Evolutionary conservation across 2,329 filamentous ascomycete genomes (phyloP).

Genomic region (Davidsoniella australis): DNA sequence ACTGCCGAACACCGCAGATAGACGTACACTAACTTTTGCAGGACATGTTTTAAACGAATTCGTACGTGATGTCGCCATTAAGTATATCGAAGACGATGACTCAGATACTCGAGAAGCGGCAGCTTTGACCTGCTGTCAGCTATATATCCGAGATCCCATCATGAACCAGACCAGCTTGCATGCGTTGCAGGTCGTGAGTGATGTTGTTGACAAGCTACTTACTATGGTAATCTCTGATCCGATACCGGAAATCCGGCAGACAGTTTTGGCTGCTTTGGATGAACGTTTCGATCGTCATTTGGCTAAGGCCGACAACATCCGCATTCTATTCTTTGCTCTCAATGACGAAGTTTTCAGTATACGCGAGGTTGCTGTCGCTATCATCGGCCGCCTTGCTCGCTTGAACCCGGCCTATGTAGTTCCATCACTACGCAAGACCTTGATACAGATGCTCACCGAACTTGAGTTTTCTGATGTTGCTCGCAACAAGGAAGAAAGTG

Average conservation of each 20-base stretch:
- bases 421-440: constrained; percentile 79
- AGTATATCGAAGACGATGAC: constrained; percentile 94
- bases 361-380: constrained; percentile 84
- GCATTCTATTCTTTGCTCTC: constrained; percentile 83
- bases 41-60: constrained; percentile 95
- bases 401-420: constrained; percentile 97
- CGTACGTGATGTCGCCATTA: constrained; percentile 91
- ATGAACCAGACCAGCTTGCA: constrained; percentile 96
- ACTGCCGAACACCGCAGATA: not conserved
- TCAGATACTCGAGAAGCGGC: constrained; percentile 85
- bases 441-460: constrained; percentile 91
- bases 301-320: constrained; percentile 94
- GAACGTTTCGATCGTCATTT: constrained; percentile 89
- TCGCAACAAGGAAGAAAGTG: constrained; percentile 90
- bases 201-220: constrained; percentile 91
- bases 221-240: constrained; percentile 89
- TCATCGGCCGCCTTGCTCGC: constrained; percentile 80
- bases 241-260: constrained; percentile 73
- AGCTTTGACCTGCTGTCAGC: constrained; percentile 89
- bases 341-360: constrained; percentile 92
- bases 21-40: constrained; percentile 7
- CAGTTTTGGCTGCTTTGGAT: constrained; percentile 77
- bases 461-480: constrained; percentile 91
- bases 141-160: constrained; percentile 92
- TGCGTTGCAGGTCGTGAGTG: constrained; percentile 88